Conservation (phyloP, 129 eudicot genomes). For the Silybum marianum region DNA sequence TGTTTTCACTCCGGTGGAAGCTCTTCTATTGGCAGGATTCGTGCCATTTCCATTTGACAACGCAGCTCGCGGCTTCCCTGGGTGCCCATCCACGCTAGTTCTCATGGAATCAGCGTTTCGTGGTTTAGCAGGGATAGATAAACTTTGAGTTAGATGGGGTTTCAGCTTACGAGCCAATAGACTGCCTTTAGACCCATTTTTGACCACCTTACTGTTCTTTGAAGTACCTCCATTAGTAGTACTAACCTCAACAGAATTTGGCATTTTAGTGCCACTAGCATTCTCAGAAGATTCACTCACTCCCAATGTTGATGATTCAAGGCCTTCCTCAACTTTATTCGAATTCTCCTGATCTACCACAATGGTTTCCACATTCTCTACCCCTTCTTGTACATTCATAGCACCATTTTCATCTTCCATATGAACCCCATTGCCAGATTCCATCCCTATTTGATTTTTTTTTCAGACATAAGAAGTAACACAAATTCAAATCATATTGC, state of each 20-base stretch:
- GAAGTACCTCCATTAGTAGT: constrained; percentile 29
- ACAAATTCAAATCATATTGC: constrained; percentile 9
- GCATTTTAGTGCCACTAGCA: constrained; percentile 34
- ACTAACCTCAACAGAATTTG: constrained; percentile 30
- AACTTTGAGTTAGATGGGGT: constrained; percentile 58
- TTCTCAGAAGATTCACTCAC: constrained; percentile 40
- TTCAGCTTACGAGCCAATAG: constrained; percentile 39
- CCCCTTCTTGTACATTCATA: constrained; percentile 27
- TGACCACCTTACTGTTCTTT: constrained; percentile 44
- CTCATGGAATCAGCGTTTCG: constrained; percentile 41
- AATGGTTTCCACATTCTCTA: constrained; percentile 29
- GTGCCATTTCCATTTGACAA: constrained; percentile 40
- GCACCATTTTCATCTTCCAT: constrained; percentile 50
- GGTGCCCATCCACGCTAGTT: constrained; percentile 64
- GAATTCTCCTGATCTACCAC: constrained; percentile 27
- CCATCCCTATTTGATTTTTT: constrained; percentile 47
- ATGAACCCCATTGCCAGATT: constrained; percentile 60
- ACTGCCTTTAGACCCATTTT: constrained; percentile 39
- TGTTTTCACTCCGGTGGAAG: constrained; percentile 46
- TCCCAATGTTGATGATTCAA: constrained; percentile 30
- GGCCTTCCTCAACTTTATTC: constrained; percentile 29
- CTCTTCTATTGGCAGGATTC: constrained; percentile 42
- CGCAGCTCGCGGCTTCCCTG: constrained; percentile 41
- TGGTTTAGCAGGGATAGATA: constrained; percentile 68
- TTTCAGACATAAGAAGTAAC: background rate